Conservation (phyloP, 176 grass and related monocot genomes). For the Echinochloa phyllopogon region DNA sequence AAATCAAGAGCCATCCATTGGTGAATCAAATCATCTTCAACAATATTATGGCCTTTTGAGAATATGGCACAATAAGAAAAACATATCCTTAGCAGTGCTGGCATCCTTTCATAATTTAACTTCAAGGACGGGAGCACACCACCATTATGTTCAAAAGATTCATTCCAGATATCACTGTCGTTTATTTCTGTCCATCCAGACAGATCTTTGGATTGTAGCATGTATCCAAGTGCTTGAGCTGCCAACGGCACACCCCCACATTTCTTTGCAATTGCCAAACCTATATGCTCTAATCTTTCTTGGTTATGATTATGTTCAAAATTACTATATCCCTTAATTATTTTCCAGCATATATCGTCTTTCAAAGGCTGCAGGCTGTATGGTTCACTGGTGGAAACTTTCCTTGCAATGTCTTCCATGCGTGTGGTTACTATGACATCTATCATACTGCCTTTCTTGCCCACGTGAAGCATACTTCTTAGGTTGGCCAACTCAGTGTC, state of each 20-base stretch:
- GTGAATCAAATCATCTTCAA: not conserved
- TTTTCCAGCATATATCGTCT: too few species aligned
- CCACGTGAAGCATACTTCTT: too few species aligned
- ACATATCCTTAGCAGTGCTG: not conserved
- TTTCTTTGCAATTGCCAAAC: too few species aligned
- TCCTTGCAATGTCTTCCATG: too few species aligned
- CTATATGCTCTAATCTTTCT: too few species aligned
- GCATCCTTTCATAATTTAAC: not conserved
- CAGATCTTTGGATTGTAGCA: not conserved
- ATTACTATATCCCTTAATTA: too few species aligned
- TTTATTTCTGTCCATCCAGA: not conserved
- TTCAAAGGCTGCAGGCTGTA: too few species aligned
- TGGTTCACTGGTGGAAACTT: too few species aligned
- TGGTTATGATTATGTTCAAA: too few species aligned
- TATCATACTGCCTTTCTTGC: too few species aligned
- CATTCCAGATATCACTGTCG: constrained; percentile 5
- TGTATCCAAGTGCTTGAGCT: constrained; percentile 14
- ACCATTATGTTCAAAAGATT: not conserved
- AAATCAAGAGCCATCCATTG: constrained; percentile 7
- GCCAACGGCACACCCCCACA: constrained; percentile 25
- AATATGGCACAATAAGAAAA: constrained; percentile 30
- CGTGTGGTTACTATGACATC: too few species aligned
- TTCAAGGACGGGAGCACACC: constrained; percentile 9
- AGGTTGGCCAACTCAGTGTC: too few species aligned
- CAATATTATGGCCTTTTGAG: not conserved